Base-by-base conservation (phyloP, 768 basidiomycete species). In the Tricholoma sp. region DNA sequence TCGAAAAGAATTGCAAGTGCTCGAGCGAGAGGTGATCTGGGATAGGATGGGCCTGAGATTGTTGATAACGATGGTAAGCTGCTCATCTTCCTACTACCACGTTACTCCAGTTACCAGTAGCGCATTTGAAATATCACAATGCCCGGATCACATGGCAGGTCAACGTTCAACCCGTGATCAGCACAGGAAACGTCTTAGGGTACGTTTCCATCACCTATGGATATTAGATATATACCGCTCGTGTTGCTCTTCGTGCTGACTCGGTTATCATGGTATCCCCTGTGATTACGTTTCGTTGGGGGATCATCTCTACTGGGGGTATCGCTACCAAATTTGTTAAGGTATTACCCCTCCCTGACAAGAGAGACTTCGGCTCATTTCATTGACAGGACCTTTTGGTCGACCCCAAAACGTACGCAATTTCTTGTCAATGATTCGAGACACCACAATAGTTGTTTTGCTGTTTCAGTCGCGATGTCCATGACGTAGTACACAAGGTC, bases 261-360 rank as follows among this genome's bases (percentile, higher is more conserved):
- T 21, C 45, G 32, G 57, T 24, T 29, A 31, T 55, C 34, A 77
- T 76, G 74, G 60, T 72, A 47, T 59, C 58, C 16, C 70, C 72
- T 59, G 74, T 76, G 1, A 71, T 76, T 49, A 74, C 73, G 16
- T 69, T 92, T 54, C 83, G 83, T 55, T 94, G 92, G 93, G 92
- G 93, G 16, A 89, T 94, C 61, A 87, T 96, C 59, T 89, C 91
- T 11, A 92, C 91, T 1, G 91, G 90, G 29, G 66, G 68, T 18
- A 94, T 94, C 57, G 84, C 91, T 8, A 74, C 74, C 29, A 69
- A 67, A 10, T 94, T 94, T 67, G 80, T 84, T 10, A 83, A 81
- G 76, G 91, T 88, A 57, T 57, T 57, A 50, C 5, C 12, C 12
- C 6, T 7, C 10, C 35, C 21, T 4, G 31, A 24, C 9, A 27